phyloP scores from a whole-genome alignment of 2,329 filamentous ascomycete species.

The Colletotrichum magnum region DNA sequence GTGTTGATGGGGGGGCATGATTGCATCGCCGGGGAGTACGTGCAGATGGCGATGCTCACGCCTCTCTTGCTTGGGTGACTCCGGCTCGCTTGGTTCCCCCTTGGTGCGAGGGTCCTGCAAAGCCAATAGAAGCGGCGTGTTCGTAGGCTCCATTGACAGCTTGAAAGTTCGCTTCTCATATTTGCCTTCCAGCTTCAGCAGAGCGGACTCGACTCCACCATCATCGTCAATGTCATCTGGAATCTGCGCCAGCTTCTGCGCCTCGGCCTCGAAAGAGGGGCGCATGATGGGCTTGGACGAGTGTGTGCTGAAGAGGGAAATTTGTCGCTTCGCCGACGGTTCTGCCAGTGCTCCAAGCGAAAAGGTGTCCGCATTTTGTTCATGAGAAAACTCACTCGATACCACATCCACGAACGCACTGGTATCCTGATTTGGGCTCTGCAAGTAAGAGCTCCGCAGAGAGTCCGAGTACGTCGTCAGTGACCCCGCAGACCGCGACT shows the following conservation, averaged over 20 bases:
- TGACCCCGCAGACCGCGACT: conserved; percentile 72
- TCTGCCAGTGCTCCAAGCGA: conserved; percentile 73
- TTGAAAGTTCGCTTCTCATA: conserved; percentile 71
- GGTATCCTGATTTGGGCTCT: conserved; percentile 56
- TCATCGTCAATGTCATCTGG: conserved; percentile 85
- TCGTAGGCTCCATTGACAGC: conserved; percentile 56
- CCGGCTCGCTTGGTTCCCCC: conserved; percentile 40
- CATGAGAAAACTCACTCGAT: conserved; percentile 57
- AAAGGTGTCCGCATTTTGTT: conserved; percentile 61
- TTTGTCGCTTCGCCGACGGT: conserved; percentile 56
- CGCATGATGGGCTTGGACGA: conserved; percentile 75
- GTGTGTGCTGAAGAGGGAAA: conserved; percentile 73
- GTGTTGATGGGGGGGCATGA: conserved; percentile 47
- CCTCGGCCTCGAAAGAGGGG: conserved; percentile 89
- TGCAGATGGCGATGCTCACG: conserved; percentile 62
- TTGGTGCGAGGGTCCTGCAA: conserved; percentile 14
- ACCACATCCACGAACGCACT: conserved; percentile 61
- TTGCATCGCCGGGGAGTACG: conserved; percentile 53
- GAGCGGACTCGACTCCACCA: conserved; percentile 91
- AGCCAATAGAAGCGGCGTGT: conserved; percentile 43
- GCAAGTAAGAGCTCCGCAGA: conserved; percentile 69
- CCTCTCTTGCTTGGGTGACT: conserved; percentile 56
- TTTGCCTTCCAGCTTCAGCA: conserved; percentile 92
- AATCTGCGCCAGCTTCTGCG: conserved; percentile 87
- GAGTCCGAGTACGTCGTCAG: conserved; percentile 74